These are phyloP conservation scores for Linum trigynum DNA, from an alignment of 345 rosid genomes.

Conservation along the genomic window DNA sequence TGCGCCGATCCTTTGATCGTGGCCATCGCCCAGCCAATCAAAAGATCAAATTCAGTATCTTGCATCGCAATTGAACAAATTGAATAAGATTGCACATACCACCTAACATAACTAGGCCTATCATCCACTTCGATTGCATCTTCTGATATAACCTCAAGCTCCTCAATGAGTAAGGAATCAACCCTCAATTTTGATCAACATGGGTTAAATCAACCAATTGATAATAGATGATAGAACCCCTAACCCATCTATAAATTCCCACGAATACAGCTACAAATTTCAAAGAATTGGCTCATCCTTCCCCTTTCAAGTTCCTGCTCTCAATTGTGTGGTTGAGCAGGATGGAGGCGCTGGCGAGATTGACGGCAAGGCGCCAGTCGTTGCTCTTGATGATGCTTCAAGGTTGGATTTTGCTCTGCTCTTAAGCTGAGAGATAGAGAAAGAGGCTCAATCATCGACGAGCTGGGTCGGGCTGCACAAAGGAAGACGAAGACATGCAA, in stretches of 20 bases:
- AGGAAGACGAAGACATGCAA: too few species aligned
- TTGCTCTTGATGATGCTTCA: too few species aligned
- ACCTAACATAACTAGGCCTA: slow-evolving; percentile 57
- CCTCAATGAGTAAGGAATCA: slow-evolving; percentile 24
- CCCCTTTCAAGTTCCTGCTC: too few species aligned
- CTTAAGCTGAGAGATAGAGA: too few species aligned
- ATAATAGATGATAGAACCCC: background rate
- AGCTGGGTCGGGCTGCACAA: too few species aligned
- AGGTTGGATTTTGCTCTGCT: too few species aligned
- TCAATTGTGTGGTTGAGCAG: too few species aligned
- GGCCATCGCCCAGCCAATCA: background rate
- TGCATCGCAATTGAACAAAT: background rate
- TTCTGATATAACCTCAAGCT: slow-evolving; percentile 89
- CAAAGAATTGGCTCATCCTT: too few species aligned
- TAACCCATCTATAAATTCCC: background rate
- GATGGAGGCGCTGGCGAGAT: too few species aligned
- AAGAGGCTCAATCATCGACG: too few species aligned
- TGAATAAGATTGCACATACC: background rate
- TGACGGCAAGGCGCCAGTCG: too few species aligned
- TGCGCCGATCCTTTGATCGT: too few species aligned
- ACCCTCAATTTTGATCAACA: background rate
- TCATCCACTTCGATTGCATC: slow-evolving; percentile 85
- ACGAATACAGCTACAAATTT: background rate
- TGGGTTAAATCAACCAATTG: background rate
- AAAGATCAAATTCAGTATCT: background rate